Evolutionary conservation across 352 stramenopile species (phyloP).

Genomic region (Phytophthora fragariae): DNA sequence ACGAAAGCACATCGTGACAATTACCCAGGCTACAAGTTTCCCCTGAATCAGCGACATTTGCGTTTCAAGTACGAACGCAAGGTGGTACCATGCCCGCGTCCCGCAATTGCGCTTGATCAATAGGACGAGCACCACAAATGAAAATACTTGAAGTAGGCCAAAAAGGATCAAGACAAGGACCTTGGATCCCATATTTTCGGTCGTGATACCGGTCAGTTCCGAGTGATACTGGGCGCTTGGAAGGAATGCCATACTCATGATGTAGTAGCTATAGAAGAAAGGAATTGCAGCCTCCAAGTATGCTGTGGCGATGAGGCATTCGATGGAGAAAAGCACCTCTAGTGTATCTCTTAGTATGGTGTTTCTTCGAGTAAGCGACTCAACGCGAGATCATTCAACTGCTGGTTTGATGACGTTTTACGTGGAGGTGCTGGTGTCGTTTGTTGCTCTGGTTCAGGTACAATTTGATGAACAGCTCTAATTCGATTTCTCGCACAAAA

Average conservation of each 20-base stretch:
- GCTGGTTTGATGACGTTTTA: too few relatives aligned
- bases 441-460: too few relatives aligned
- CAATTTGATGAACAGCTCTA: too few relatives aligned
- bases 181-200: slow-evolving; percentile 9
- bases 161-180: background rate
- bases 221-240: slow-evolving; percentile 41
- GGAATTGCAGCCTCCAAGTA: slow-evolving; percentile 45
- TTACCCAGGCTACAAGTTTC: background rate
- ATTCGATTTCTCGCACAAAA: too few relatives aligned
- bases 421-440: too few relatives aligned
- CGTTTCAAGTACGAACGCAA: background rate
- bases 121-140: background rate
- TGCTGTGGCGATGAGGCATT: slow-evolving; percentile 45
- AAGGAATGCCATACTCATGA: slow-evolving; percentile 22
- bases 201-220: slow-evolving; percentile 8
- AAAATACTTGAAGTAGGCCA: background rate
- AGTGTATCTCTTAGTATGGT: slow-evolving; percentile 1
- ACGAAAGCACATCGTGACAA: background rate
- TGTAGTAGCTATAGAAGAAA: slow-evolving; percentile 34
- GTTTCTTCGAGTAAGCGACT: background rate
- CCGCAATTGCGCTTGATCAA: background rate
- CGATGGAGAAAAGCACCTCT: slow-evolving; percentile 40
- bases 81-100: background rate
- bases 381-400: background rate
- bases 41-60: background rate